Evolutionary conservation across 768 basidiomycete species (phyloP), one percentile per base, ranked within the genome.

Genomic region (Gymnopilus junonius): DNA sequence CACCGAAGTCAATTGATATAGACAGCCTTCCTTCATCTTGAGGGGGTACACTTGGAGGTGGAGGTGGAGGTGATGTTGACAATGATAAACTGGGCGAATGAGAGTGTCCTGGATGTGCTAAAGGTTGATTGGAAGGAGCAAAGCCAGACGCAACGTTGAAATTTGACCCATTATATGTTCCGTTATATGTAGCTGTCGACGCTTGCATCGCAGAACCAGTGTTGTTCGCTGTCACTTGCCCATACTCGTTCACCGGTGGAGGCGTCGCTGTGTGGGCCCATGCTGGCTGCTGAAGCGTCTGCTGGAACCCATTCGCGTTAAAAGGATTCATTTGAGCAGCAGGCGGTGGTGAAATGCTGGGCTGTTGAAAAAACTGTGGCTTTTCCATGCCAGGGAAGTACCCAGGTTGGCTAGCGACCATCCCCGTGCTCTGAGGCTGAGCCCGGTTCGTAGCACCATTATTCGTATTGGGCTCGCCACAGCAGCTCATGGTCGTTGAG

Each of bases 1-100:
- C 31, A 90, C 91, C 92, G 69, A 93, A 93, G 75, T 94, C 92
- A 64, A 94, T 93, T 4, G 92, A 87, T 20, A 94, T 81, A 11
- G 91, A 92, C 78, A 94, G 80, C 71, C 88, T 92, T n/a, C 91
- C 89, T 72, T 93, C 91, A 67, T 92, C 83, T 17, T 73, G 66
- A 25, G 71, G 62, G 14, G 71, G 68, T 23, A 65, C 64, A 4
- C 71, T 67, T 42, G 65, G 64, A 29, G 71, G 72, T 50, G 58
- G 35, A 20, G 71, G 70, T 48, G 48, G 73, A 43, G 63, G 71
- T 61, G 62, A 63, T n/a, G 73, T 60, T 20, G 68, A 48, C 53
- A 74, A 63, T 27, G 75, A 66, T 56, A 72, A 66, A 55, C 62
- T 68, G 42, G 64, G 71, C 15, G 68, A 62, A 69, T 65, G 75